A percentile compares a stretch with the other conserved stretches of the same genome.
Evolutionary conservation across 441 rosid genomes (phyloP).

Genomic region (Populus hybrid): DNA sequence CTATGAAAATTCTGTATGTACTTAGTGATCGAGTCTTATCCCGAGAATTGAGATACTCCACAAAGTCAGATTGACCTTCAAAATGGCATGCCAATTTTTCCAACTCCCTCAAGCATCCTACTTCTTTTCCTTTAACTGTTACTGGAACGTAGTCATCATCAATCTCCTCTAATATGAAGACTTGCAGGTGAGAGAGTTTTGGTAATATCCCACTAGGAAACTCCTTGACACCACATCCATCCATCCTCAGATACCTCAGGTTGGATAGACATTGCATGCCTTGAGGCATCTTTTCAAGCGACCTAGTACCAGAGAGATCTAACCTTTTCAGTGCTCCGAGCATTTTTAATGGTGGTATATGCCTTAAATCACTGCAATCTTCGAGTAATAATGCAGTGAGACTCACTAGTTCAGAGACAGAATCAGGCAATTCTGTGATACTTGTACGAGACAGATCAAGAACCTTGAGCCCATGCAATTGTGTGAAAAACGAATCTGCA

Average conservation of each 20-base stretch:
- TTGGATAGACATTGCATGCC: no score
- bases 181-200: constrained; percentile 7
- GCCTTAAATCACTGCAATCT: fast-evolving
- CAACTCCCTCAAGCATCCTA: constrained; percentile 6
- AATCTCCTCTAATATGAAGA: neutral
- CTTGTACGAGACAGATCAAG: constrained; percentile 8
- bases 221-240: neutral
- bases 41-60: no score
- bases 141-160: no score
- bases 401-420: constrained; percentile 18
- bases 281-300: no score
- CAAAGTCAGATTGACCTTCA: no score
- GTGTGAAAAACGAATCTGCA: constrained; percentile 3
- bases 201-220: constrained; percentile 9
- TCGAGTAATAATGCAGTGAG: constrained; percentile 21
- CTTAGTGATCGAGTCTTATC: no score
- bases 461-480: constrained; percentile 8
- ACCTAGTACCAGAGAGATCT: no score
- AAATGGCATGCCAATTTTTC: no score
- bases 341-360: constrained; percentile 19
- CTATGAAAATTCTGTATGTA: no score
- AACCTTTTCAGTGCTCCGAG: neutral
- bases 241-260: no score
- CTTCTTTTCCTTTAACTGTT: neutral
- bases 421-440: neutral